A percentile compares a stretch with the other conserved stretches of the same genome.
Evolutionary conservation across 805 yeast species (phyloP).

Genomic region (Blastobotrys chiropterorum): DNA sequence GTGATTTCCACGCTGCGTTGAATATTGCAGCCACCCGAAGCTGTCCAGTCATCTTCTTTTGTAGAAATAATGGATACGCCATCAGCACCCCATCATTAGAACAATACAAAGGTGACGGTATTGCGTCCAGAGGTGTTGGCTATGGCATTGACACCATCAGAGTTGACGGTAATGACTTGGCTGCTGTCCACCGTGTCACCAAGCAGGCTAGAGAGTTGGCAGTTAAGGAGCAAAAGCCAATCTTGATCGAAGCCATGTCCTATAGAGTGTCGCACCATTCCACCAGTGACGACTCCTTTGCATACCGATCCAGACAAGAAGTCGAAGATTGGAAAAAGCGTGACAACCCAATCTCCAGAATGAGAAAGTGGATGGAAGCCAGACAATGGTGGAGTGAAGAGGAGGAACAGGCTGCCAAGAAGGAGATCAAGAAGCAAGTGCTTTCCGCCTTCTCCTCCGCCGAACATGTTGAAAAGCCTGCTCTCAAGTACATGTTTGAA

Average conservation of each 20-base stretch:
- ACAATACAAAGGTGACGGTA: slow-evolving; percentile 33
- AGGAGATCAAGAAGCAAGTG: slow-evolving; percentile 21
- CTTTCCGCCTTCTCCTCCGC: slow-evolving; percentile 26
- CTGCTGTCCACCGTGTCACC: slow-evolving; percentile 27
- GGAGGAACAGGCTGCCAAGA: slow-evolving; percentile 22
- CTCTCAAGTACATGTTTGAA: slow-evolving; percentile 22
- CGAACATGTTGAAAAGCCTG: slow-evolving; percentile 28
- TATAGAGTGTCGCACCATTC: slow-evolving; percentile 33
- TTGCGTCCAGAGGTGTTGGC: slow-evolving; percentile 30
- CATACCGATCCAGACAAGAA: slow-evolving; percentile 29
- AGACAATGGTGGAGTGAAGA: slow-evolving; percentile 28
- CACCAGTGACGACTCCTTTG: slow-evolving; percentile 32
- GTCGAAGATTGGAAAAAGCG: slow-evolving; percentile 31
- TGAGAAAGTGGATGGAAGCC: slow-evolving; percentile 29
- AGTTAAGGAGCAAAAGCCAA: slow-evolving; percentile 22
- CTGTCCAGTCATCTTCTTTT: slow-evolving; percentile 31
- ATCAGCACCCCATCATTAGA: slow-evolving; percentile 30
- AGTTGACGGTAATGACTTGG: slow-evolving; percentile 32
- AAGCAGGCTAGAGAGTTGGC: slow-evolving; percentile 24
- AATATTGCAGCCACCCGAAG: slow-evolving; percentile 32
- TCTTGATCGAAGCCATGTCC: slow-evolving; percentile 32
- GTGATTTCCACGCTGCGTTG: slow-evolving; percentile 33
- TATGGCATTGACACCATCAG: slow-evolving; percentile 32
- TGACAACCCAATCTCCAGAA: slow-evolving; percentile 30
- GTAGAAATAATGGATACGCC: slow-evolving; percentile 34